Conservation (phyloP, 2,329 filamentous ascomycete genomes). For the Colletotrichum sp. region DNA sequence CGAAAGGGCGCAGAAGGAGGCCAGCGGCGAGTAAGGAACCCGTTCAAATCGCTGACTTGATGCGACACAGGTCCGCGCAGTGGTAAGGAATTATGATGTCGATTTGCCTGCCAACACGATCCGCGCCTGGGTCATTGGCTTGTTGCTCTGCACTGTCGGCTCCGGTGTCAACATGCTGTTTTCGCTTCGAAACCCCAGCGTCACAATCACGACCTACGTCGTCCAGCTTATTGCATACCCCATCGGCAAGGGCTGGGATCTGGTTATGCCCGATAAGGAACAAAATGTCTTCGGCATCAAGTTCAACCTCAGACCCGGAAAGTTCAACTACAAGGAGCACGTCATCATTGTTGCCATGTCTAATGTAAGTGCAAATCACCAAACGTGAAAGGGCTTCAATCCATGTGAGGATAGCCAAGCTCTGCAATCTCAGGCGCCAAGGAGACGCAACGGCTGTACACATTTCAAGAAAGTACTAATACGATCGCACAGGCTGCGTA, state of each 20-base stretch:
- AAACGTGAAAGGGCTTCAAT: background rate
- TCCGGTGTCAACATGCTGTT: constrained; percentile 67
- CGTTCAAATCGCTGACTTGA: constrained; percentile 7
- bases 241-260: constrained; percentile 58
- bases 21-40: background rate
- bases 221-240: constrained; percentile 68
- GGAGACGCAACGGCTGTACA: background rate
- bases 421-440: background rate
- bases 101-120: constrained; percentile 69
- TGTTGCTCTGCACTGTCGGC: constrained; percentile 66
- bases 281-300: constrained; percentile 57
- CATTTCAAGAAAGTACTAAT: constrained; percentile 18
- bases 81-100: constrained; percentile 68
- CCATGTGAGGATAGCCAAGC: background rate
- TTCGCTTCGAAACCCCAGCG: constrained; percentile 62
- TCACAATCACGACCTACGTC: constrained; percentile 65
- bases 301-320: constrained; percentile 61
- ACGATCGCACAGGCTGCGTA: constrained; percentile 53
- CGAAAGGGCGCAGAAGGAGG: background rate
- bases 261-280: constrained; percentile 57
- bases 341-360: constrained; percentile 69
- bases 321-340: constrained; percentile 68
- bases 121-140: constrained; percentile 67
- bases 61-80: constrained; percentile 60
- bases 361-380: constrained; percentile 49